Conservation (phyloP, 306 rosid species). For the Hippophae rhamnoides region DNA sequence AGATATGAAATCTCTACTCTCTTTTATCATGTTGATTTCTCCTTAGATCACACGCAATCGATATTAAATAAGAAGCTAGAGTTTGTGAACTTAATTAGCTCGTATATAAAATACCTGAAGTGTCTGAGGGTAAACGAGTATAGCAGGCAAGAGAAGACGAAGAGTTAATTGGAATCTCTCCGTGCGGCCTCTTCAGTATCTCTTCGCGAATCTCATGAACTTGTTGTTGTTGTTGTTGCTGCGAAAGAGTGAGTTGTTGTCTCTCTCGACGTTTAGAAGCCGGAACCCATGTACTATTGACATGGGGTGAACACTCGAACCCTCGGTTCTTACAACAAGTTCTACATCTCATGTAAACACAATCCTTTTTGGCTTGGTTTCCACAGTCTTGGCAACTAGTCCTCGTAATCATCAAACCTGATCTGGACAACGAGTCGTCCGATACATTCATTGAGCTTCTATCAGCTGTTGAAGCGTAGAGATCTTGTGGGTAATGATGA, state of each 20-base stretch:
- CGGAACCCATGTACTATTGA: conserved; percentile 94
- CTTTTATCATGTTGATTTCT: not conserved
- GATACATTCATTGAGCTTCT: conserved; percentile 32
- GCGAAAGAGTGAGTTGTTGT: conserved; percentile 30
- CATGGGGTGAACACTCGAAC: conserved; percentile 69
- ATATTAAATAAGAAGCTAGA: not conserved
- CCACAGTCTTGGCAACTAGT: conserved; percentile 88
- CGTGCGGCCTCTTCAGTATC: conserved; percentile 35
- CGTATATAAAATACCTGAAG: conserved; percentile 30
- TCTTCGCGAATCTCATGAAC: conserved; percentile 21
- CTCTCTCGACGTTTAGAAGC: conserved; percentile 74
- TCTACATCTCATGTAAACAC: conserved; percentile 72
- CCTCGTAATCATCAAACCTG: conserved; percentile 42
- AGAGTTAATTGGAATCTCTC: conserved; percentile 35
- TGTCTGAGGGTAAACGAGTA: conserved; percentile 38
- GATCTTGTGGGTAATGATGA: conserved; percentile 40
- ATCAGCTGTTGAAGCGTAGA: conserved; percentile 48
- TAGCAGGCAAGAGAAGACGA: conserved; percentile 38
- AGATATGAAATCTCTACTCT: too few relatives aligned
- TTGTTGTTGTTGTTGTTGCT: conserved; percentile 22
- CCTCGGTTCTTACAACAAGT: conserved; percentile 97
- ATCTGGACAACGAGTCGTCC: conserved; percentile 58
- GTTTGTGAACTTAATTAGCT: too few relatives aligned
- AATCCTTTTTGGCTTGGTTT: conserved; percentile 91
- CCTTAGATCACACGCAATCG: conserved; percentile 47